Percentiles rank a stretch among this genome's conserved stretches.
These are phyloP conservation scores for Erodium moschatum DNA, from an alignment of 441 rosid species.

Conservation along the genomic window DNA sequence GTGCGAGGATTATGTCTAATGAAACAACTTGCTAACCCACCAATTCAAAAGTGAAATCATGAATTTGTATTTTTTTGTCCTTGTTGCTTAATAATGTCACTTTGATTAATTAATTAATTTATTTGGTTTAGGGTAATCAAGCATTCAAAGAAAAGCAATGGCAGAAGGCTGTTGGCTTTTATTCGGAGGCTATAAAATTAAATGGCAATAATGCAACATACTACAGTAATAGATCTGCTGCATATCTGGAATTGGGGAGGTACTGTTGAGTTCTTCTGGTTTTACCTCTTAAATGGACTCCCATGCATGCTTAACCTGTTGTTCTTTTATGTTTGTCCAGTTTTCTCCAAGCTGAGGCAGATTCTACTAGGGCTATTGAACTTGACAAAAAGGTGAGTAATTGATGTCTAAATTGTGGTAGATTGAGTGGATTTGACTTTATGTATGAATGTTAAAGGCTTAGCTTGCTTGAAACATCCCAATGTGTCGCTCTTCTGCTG, in stretches of 20 bases:
- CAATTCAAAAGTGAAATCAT: not conserved
- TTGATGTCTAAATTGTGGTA: not conserved
- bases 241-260: conserved; percentile 77
- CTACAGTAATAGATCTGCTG: conserved; percentile 93
- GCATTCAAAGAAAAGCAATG: conserved; percentile 80
- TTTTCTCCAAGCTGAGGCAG: conserved; percentile 77
- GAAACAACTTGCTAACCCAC: not conserved
- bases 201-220: conserved; percentile 70
- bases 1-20: not conserved
- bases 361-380: conserved; percentile 68
- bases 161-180: conserved; percentile 71
- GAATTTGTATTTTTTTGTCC: not conserved
- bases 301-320: conserved; percentile 8
- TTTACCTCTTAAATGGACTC: conserved; percentile 5
- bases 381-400: conserved; percentile 76
- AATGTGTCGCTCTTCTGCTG: too few relatives aligned
- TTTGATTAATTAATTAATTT: not conserved
- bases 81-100: conserved; percentile 5
- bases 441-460: not conserved
- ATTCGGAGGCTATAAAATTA: conserved; percentile 76
- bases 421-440: not conserved
- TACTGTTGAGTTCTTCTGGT: conserved; percentile 22
- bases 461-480: not conserved
- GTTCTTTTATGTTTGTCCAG: conserved; percentile 31
- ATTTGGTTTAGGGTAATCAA: conserved; percentile 63